phyloP scores from a whole-genome alignment of 768 basidiomycete species.

The Hypholoma sublateritium region DNA sequence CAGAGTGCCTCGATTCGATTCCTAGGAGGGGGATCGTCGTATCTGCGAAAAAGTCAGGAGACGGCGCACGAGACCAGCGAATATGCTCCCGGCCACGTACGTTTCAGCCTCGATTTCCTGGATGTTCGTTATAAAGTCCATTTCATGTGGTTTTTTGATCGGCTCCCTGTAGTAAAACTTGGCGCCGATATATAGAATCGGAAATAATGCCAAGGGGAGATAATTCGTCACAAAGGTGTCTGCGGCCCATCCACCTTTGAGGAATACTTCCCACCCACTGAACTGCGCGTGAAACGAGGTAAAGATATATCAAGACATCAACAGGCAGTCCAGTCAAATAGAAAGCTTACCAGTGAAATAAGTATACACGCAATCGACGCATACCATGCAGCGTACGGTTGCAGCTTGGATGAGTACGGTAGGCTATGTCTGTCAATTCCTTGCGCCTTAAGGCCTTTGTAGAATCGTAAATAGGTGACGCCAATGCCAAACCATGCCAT shows the following conservation, averaged over 20 bases:
- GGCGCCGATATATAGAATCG: constrained; percentile 65
- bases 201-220: constrained; percentile 68
- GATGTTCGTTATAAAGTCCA: constrained; percentile 81
- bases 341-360: constrained; percentile 59
- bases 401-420: constrained; percentile 67
- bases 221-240: constrained; percentile 86
- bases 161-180: constrained; percentile 52
- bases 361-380: constrained; percentile 39
- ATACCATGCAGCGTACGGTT: constrained; percentile 77
- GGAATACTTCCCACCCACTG: constrained; percentile 44
- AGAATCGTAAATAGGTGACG: constrained; percentile 82
- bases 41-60: constrained; percentile 26
- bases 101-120: constrained; percentile 69
- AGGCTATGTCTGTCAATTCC: constrained; percentile 70
- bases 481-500: constrained; percentile 83
- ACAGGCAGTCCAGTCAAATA: neutral
- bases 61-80: neutral
- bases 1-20: constrained; percentile 72
- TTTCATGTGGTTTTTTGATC: constrained; percentile 55
- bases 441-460: constrained; percentile 76
- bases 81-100: constrained; percentile 27
- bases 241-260: constrained; percentile 43
- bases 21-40: constrained; percentile 69
- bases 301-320: neutral
- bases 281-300: constrained; percentile 26